Evolutionary conservation across 176 grass and related monocot genomes (phyloP).

Genomic region (Carex pumila): DNA sequence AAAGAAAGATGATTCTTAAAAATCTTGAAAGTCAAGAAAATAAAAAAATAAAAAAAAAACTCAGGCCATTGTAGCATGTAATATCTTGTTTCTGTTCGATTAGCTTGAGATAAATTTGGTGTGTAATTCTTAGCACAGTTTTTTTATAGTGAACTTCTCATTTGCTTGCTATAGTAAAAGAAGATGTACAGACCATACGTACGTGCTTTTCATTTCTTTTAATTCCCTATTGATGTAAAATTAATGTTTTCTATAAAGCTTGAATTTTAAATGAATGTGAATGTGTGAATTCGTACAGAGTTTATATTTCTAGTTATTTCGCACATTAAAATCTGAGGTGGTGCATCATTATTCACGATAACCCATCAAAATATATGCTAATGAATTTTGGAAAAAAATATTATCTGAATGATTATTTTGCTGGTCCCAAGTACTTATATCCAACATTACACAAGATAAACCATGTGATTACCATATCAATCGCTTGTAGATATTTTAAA

Average conservation of each 20-base stretch:
- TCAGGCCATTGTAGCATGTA: neutral
- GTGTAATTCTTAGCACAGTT: neutral
- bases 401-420: neutral
- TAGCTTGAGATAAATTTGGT: neutral
- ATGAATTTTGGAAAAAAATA: neutral
- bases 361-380: neutral
- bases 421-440: neutral
- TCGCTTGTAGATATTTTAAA: too few relatives aligned
- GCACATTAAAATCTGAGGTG: neutral
- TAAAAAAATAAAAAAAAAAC: neutral
- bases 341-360: neutral
- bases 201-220: too few relatives aligned
- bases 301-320: neutral
- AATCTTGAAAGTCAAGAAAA: slow-evolving; percentile 40
- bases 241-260: too few relatives aligned
- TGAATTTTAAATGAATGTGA: neutral
- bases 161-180: too few relatives aligned
- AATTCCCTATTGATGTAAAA: too few relatives aligned
- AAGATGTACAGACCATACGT: too few relatives aligned
- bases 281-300: neutral
- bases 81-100: neutral
- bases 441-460: neutral
- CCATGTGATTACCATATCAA: neutral
- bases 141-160: neutral
- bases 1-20: slow-evolving; percentile 26